Base-by-base conservation (phyloP, 1,284 basidiomycete species). In the Neotropicomus parvogracilis region DNA sequence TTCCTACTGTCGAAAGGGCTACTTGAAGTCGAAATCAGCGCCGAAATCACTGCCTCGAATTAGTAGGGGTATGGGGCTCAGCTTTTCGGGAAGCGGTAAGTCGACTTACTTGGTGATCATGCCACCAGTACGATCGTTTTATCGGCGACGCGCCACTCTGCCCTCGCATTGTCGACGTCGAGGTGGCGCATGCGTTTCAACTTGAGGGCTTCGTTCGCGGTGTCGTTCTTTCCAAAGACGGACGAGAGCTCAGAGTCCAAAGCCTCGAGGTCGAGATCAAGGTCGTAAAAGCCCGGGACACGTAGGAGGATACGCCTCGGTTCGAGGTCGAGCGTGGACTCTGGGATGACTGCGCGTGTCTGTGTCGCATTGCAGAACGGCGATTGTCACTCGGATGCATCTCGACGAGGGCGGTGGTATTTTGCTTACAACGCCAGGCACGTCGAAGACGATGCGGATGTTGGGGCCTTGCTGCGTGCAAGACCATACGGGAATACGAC, bases 61-160 rank as follows among this genome's bases (percentile, higher is more conserved):
- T 44, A 9, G 27, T 12, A 29, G 19, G 32, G 26, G 32, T 24
- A 42, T 36, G 17, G 17, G 26, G 31, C 21, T 42, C 16, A 7
- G 36, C 49, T 24, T 46, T 40, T 32, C 28, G 9, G 17, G 26
- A 41, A 36, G 45, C 41, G 31, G 36, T 55, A 45, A 45, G 33
- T 14, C 1, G 3, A 21, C 40, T 10, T 16, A 37, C 37, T 28
- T n/a, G 48, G 31, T 12, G n/a, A 50, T 65, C 58, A 78, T 13
- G 63, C 70, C 27, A 62, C 58, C 0, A 79, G 46, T 8, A 79
- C 58, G 40, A 88, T 59, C 44, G 65, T 53, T 19, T 69, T 70
- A 46, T 82, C 76, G 4, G 64, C 73, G 21, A 84, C 72, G 21
- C 69, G 70, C 85, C 85, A 88, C 60, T 85, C 81, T 5, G 82